Evolutionary conservation across 768 basidiomycete genomes (phyloP), one percentile per base, ranked within the genome.

Genomic region (Hysterangium stoloniferum): DNA sequence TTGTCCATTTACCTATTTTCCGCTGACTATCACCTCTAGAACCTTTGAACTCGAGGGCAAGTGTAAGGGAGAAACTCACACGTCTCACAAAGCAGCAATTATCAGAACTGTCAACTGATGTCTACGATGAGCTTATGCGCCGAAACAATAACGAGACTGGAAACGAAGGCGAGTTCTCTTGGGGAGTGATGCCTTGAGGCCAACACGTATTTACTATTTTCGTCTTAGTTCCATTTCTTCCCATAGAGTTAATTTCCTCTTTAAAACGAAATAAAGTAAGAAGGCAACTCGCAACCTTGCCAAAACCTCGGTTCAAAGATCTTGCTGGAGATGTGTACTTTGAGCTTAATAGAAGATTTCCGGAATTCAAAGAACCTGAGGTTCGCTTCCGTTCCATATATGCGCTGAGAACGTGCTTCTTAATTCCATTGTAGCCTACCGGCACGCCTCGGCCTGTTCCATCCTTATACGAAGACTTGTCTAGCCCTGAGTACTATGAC

Each of bases 201-300:
- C 17, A 8, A 28, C 45, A 53, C 48, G 52, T 47, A 40, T 48
- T 27, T 29, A 34, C n/a, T n/a, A 31, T 52, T 13, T 41, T n/a
- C 15, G 43, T 35, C 24, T 32, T 57, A 90, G 90, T 84, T 28
- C 85, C 92, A 34, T 98, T 93, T 69, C 78, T 99, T 19, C 91
- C 93, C 22, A 80, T 92, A 3, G 79, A 90, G 50, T 81, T 87
- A 50, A 94, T 97, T 56, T 98, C 97, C 64, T 96, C 98, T 67
- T 94, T 94, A 7, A 99, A 97, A 67, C 83, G 96, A 43, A 98
- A 98, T 64, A 94, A 96, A 69, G 95, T 94, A 1, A 79, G 95
- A 34, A 94, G 97, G 68, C 97, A 98, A 68, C 79, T 98, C 29
- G 92, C 95, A 1, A 97, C 93, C 0, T 76, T 98, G 13, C 91